These are phyloP conservation scores for Picea sitchensis DNA, from an alignment of 75 land plant genomes.

Conservation along the genomic window DNA sequence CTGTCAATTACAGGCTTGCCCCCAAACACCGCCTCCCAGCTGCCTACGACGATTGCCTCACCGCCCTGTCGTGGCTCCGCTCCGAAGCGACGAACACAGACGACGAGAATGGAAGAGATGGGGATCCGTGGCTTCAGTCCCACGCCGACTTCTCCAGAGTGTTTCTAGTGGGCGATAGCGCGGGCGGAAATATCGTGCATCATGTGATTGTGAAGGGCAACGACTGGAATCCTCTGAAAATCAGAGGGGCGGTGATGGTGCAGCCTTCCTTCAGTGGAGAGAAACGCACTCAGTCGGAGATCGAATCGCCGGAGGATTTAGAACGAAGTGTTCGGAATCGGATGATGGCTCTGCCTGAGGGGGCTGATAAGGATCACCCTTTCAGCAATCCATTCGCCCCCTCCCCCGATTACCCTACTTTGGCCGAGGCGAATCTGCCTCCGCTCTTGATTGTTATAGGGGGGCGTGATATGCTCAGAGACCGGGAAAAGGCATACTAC, in stretches of 20 bases:
- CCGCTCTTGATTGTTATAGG: conserved; percentile 43
- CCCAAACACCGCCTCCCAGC: conserved; percentile 27
- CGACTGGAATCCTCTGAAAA: background rate
- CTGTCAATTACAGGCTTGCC: conserved; percentile 36
- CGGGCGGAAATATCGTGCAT: conserved; percentile 47
- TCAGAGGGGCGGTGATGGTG: conserved; percentile 15
- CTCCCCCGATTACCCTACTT: conserved; percentile 7
- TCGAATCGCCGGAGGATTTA: background rate
- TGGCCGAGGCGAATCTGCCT: conserved; percentile 36
- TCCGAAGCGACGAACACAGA: background rate
- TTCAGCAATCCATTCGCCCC: conserved; percentile 4
- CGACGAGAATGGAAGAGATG: background rate
- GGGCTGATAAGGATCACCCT: conserved; percentile 31
- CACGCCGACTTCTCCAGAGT: conserved; percentile 17
- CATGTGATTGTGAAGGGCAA: conserved; percentile 18
- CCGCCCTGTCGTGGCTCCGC: conserved; percentile 23
- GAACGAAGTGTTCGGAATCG: conserved; percentile 17
- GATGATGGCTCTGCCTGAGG: conserved; percentile 24
- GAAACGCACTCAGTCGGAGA: conserved; percentile 27
- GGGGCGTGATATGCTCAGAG: conserved; percentile 55
- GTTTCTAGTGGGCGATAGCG: conserved; percentile 38
- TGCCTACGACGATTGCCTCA: conserved; percentile 35
- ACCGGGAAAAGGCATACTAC: conserved; percentile 47
- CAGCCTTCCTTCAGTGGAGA: conserved; percentile 37
- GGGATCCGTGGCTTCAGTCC: conserved; percentile 8